These are phyloP conservation scores for Alternaria sp. DNA, from an alignment of 2,329 filamentous ascomycete species.

Conservation along the genomic window DNA sequence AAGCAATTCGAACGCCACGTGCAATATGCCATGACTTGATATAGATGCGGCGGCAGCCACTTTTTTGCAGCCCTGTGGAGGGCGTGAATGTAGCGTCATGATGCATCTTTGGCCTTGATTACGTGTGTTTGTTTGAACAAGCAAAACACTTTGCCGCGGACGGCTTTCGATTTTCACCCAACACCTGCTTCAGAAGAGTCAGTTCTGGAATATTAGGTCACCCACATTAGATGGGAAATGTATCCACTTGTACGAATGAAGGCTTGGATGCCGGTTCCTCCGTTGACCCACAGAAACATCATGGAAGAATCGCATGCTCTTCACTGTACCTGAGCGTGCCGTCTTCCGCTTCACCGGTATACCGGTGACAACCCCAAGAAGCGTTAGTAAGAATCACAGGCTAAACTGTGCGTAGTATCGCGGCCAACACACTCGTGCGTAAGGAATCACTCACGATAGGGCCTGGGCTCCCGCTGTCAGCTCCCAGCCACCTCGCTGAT, in stretches of 20 bases:
- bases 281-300: background rate
- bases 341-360: constrained; percentile 20
- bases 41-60: constrained; percentile 8
- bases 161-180: background rate
- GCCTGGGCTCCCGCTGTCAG: constrained; percentile 4
- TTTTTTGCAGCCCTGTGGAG: constrained; percentile 3
- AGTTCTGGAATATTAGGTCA: background rate
- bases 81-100: constrained; percentile 4
- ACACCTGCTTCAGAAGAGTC: background rate
- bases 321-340: constrained; percentile 19
- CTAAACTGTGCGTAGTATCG: constrained; percentile 16
- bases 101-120: background rate
- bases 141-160: background rate
- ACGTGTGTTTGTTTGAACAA: background rate
- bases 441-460: constrained; percentile 3
- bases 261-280: constrained; percentile 7
- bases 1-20: constrained; percentile 19
- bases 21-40: background rate
- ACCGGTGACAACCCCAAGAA: constrained; percentile 11
- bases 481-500: constrained; percentile 13
- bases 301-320: constrained; percentile 5
- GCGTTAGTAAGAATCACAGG: constrained; percentile 1
- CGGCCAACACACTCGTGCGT: background rate
- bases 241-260: background rate
- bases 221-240: background rate